A percentile compares a stretch with the other conserved stretches of the same genome.
Evolutionary conservation across 768 basidiomycete genomes (phyloP).

Genomic region (Amanita pallidorosea): DNA sequence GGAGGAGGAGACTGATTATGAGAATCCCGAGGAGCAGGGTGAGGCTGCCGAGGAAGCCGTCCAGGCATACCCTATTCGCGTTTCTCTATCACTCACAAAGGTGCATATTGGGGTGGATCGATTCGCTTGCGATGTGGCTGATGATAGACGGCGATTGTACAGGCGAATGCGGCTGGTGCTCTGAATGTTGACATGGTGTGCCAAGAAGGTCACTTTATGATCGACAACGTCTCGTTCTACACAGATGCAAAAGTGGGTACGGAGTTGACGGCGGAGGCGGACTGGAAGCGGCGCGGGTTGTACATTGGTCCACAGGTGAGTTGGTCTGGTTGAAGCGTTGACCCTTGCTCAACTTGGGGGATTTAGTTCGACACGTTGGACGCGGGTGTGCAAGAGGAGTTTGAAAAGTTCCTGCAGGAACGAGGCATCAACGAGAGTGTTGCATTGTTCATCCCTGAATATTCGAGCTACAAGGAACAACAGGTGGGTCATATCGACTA

Average conservation of each 20-base stretch:
- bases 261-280: conserved; percentile 76
- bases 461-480: conserved; percentile 88
- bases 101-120: conserved; percentile 19
- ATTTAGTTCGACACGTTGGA: conserved; percentile 84
- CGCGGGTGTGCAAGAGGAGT: conserved; percentile 77
- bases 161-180: conserved; percentile 50
- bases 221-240: conserved; percentile 89
- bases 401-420: conserved; percentile 83
- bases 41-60: conserved; percentile 18
- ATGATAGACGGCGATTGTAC: background rate
- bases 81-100: conserved; percentile 80
- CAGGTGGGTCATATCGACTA: conserved; percentile 42
- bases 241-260: conserved; percentile 58
- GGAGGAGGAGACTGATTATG: conserved; percentile 24
- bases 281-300: conserved; percentile 85
- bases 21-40: conserved; percentile 13
- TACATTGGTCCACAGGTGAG: conserved; percentile 86
- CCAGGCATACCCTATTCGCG: conserved; percentile 59
- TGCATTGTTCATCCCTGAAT: conserved; percentile 83
- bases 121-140: background rate
- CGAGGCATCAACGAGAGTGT: conserved; percentile 78
- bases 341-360: background rate
- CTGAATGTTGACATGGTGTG: conserved; percentile 70
- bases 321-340: background rate
- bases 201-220: conserved; percentile 72